Evolutionary conservation across 352 stramenopile genomes (phyloP), one percentile per base, ranked within the genome.

Genomic region (Pelagophyceae sp.): DNA sequence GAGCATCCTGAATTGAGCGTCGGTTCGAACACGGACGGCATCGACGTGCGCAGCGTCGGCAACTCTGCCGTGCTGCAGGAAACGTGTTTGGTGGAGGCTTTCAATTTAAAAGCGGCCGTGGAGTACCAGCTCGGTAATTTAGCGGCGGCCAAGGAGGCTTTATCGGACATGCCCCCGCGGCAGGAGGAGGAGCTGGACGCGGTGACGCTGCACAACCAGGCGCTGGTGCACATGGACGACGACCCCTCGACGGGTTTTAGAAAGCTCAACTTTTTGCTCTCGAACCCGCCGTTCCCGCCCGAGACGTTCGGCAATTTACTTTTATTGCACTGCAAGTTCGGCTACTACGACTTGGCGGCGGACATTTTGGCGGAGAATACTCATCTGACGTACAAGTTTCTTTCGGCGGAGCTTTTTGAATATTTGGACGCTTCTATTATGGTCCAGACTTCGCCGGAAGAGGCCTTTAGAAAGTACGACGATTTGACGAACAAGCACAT

Each of bases 281-380:
- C 90, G 45, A 95, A 97, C 81, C 91, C 92, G 29, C 92, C 94
- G 25, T 97, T 96, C 79, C 94, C 94, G 0, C 90, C 95, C 2
- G 93, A 98, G 78, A 97, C 93, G 17, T 96, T 98, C 77, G 91
- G 90, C 1, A 98, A 98, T 76, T 76, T 98, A 72, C 82, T 98
- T 19, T 81, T 91, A 27, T 79, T 98, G 76, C 95, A 97, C 85
- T 95, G 88, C 29, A 96, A 96, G 81, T 93, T 97, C 83, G 87
- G 91, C 35, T 95, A 97, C 78, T 91, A 97, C 79, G 90, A 97
- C 81, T 86, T 98, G 60, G 96, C 96, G 80, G 92, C 91, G 27
- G 94, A 97, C 74, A 90, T 97, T 65, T 86, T 98, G n/a, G 94
- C 94, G 37, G 90, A 98, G 82, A 97, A 98, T 72, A 83, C 78